Evolutionary conservation across 83 land plant genomes (phyloP), one percentile per base, ranked within the genome.

Genomic region (Picea abies): DNA sequence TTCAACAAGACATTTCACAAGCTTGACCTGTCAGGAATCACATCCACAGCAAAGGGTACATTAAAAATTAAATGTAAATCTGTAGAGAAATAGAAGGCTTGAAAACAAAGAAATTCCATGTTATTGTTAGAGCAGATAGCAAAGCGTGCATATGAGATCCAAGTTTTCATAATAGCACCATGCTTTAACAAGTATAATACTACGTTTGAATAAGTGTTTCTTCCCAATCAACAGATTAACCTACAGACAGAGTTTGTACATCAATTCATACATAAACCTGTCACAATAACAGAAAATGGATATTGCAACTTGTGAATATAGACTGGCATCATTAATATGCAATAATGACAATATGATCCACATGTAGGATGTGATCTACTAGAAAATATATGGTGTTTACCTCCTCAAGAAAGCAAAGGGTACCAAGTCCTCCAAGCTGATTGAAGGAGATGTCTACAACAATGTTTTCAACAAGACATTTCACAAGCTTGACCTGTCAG

Each of bases 91-190:
- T 44, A 6, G 8, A 44, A 44, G 6, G 9, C 9, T 44, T 44
- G 49, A 44, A 44, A 44, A 44, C 49, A 44, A 44, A 44, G 49
- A 44, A 56, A 56, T 3, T 56, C 60, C 60, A 56, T 12, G 60
- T 12, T 14, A 2, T 56, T 56, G 60, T 3, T 12, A 56, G 0
- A 56, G 60, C 14, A 56, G 3, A 56, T 56, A 56, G 15, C 3
- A 56, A 56, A 56, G 60, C 15, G 12, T 56, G 60, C 15, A 2
- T 56, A 56, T 56, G 60, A 6, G 49, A 56, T 56, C 15, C 60
- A 56, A 56, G 15, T 11, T 97, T 80, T 97, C 99, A 81, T 97
- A 97, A 75, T 92, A 97, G 82, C 98, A 97, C 99, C 99, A 97
- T 19, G 99, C 92, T 78, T 97, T 97, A 9, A 95, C 91, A 80